Evolutionary conservation across 768 basidiomycete genomes (phyloP), one percentile per base, ranked within the genome.

Genomic region (Hericium rajendrae): DNA sequence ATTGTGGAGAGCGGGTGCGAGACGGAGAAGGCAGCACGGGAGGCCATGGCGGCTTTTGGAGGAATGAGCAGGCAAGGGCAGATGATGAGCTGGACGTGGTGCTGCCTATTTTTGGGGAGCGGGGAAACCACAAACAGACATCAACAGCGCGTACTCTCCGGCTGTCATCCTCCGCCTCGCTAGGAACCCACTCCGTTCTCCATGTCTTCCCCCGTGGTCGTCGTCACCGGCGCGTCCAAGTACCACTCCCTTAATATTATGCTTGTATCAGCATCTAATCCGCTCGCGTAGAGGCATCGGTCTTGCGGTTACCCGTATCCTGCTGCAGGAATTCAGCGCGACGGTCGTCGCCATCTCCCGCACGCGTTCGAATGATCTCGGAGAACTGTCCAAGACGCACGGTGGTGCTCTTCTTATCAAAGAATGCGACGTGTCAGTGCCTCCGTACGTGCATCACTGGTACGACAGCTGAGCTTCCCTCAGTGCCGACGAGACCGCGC

Each of bases 181-280:
- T 40, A 52, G 32, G 32, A 32, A 32, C 32, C 32, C 28, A 46
- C 49, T 28, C 54, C 58, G 6, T 51, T 18, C 41, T 13, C 55
- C 57, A 68, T 70, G 63, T 13, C 65, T 40, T 78, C 73, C 59
- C 83, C 85, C 4, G 81, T 88, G 54, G 76, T 94, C 37, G 68
- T 94, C 55, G 77, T 95, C 62, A 90, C 93, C 57, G 94, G 94
- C 55, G 93, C 89, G 18, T 94, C 89, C 55, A 90, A 78, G 87
- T 88, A 48, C 11, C 40, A 51, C 46, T 13, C 22, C 53, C 22
- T 37, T 3, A 6, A 41, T 49, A 5, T 57, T 53, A 40, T 38
- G n/a, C 76, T 77, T 48, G 39, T 12, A 32, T 32, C 18, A 6
- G 52, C 2, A 18, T 55, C 52, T 58, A 51, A 20, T 57, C 56